These are phyloP conservation scores for Hsuehochloa calcarea DNA, from an alignment of 176 grass and related monocot species.

Conservation along the genomic window DNA sequence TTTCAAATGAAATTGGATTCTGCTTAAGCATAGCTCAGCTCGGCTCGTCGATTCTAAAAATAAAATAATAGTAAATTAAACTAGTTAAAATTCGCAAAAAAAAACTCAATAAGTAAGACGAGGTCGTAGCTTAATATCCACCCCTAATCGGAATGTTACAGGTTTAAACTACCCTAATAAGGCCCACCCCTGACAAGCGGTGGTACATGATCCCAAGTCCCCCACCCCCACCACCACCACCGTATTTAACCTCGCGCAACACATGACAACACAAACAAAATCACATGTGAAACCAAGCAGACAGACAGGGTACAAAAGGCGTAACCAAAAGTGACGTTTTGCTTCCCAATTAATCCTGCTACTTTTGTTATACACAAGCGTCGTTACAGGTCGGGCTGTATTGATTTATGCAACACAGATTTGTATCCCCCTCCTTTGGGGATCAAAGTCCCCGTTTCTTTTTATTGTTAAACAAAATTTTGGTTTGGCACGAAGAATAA, in stretches of 20 bases:
- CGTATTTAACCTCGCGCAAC: slow-evolving; percentile 18
- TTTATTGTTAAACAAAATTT: no score
- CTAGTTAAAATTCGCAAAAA: no score
- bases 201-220: background rate
- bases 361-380: slow-evolving; percentile 38
- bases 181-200: background rate
- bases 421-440: slow-evolving; percentile 26
- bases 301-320: slow-evolving; percentile 27
- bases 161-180: slow-evolving; percentile 1
- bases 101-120: no score
- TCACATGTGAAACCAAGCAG: slow-evolving; percentile 32
- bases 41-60: no score
- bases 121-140: no score
- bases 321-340: slow-evolving; percentile 28
- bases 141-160: no score
- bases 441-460: no score
- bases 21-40: no score
- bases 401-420: slow-evolving; percentile 21
- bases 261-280: slow-evolving; percentile 13
- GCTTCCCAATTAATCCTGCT: slow-evolving; percentile 37
- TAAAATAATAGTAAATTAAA: no score
- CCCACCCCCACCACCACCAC: no score
- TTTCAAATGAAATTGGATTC: no score
- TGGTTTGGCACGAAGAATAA: no score
- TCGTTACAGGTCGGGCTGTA: slow-evolving; percentile 8